Base-by-base conservation (phyloP, 1,284 basidiomycete genomes). In the Pascua guehoae region DNA sequence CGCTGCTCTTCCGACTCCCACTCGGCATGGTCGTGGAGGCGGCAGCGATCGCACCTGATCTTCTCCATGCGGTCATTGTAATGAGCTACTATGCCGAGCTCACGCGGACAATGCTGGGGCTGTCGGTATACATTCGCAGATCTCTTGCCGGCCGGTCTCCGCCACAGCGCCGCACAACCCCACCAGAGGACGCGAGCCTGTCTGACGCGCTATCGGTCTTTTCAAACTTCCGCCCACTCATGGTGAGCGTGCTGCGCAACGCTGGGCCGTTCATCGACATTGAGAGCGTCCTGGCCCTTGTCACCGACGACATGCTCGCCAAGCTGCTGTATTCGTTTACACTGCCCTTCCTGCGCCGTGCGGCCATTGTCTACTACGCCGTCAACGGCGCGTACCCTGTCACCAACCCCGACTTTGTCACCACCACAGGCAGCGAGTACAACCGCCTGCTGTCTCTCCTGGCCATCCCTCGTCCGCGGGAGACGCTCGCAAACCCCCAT, bases 301-400 rank as follows among this genome's bases (percentile, higher is more conserved):
- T 78, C 14, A 61, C 76, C 18, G 75, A 78, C 54, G 67, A 71
- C 15, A 65, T 71, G 55, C 68, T 98, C 53, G 89, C 93, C 69
- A 91, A 89, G 75, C 78, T 95, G 50, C 78, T 98, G 47, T 94
- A 95, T 72, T 82, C 86, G 0, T 91, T 94, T 76, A 94, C 91
- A 0, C 80, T 98, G 8, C 93, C 93, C 1, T 97, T 97, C 81
- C 82, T 98, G n/a, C 87, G 94, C 41, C 85, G 89, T 5, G 89
- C 89, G 0, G 87, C 91, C 8, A 89, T 97, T 42, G 81, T 98
- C 10, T 90, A 87, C 63, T 86, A 88, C 12, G 84, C 89, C 1
- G 81, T 92, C 17, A 81, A 88, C 12, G 64, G 64, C 12, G 60
- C 60, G n/a, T 75, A 75, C 53, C 59, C 88, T 84, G 9, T 80